Conservation (phyloP, 257 asterid genomes). For the Nicotiana benthamiana region DNA sequence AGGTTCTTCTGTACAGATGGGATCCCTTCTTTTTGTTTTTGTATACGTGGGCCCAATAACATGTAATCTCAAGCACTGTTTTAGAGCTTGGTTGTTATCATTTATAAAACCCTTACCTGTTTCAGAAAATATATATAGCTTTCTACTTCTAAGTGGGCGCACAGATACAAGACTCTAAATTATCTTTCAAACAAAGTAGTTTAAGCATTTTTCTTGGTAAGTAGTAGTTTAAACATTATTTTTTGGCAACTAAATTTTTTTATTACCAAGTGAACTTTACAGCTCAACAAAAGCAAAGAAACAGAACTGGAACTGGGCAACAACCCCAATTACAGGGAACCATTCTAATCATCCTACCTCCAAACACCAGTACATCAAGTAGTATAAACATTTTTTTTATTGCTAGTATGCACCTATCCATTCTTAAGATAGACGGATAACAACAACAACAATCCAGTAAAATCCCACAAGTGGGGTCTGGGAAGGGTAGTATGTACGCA, state of each 20-base stretch:
- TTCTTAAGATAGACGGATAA: background rate
- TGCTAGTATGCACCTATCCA: background rate
- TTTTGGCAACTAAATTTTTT: no score
- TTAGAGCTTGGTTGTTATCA: background rate
- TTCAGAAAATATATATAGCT: background rate
- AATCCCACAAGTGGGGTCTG: no score
- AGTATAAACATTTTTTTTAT: background rate
- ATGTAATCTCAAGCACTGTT: constrained; percentile 1
- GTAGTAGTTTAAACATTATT: background rate
- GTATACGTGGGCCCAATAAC: background rate
- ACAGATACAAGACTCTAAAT: background rate
- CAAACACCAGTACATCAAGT: no score
- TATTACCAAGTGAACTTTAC: background rate
- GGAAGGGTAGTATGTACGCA: no score
- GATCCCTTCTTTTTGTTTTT: background rate
- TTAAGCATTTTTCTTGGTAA: constrained; percentile 2
- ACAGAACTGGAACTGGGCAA: background rate
- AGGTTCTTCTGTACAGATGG: background rate
- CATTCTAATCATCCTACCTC: no score
- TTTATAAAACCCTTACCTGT: background rate
- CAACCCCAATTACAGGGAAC: no score
- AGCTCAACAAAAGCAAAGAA: no score
- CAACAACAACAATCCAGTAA: no score
- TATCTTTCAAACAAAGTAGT: constrained; percentile 3
- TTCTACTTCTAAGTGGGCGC: background rate